phyloP scores from a whole-genome alignment of 1,284 basidiomycete genomes.

The Naganishia sp. region DNA sequence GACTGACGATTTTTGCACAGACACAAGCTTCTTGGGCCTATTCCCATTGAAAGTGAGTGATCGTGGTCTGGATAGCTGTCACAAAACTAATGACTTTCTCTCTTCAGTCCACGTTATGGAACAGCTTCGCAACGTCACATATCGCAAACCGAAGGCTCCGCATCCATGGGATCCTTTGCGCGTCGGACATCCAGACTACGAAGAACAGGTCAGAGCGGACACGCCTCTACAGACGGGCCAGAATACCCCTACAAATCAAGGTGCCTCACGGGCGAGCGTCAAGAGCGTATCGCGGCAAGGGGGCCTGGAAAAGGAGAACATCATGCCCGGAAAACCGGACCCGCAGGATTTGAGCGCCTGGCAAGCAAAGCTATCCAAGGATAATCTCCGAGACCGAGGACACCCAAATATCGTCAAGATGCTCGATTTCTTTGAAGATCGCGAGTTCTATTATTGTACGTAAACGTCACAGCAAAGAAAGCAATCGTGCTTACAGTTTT shows the following conservation, averaged over 20 bases:
- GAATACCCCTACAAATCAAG: constrained; percentile 11
- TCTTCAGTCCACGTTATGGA: constrained; percentile 80
- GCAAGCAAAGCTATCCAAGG: constrained; percentile 29
- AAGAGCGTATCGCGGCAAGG: background rate
- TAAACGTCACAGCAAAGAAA: constrained; percentile 11
- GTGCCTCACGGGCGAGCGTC: background rate
- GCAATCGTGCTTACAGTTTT: constrained; percentile 2
- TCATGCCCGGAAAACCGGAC: background rate
- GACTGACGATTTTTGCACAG: constrained; percentile 35
- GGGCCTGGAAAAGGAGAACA: background rate
- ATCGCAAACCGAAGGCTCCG: constrained; percentile 66
- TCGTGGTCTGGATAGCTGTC: background rate
- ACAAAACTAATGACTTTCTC: background rate
- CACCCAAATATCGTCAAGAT: constrained; percentile 72
- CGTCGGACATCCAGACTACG: constrained; percentile 16
- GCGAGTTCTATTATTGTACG: constrained; percentile 89
- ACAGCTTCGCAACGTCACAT: constrained; percentile 72
- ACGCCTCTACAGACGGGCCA: constrained; percentile 5
- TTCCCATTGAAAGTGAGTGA: constrained; percentile 81
- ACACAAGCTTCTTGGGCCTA: constrained; percentile 90
- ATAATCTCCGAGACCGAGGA: constrained; percentile 41
- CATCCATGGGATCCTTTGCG: constrained; percentile 72
- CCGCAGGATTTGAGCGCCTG: constrained; percentile 25
- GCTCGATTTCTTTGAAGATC: constrained; percentile 96
- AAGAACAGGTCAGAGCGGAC: background rate